A percentile compares a stretch with the other conserved stretches of the same genome.
Evolutionary conservation across 139 green algal species (phyloP).

Genomic region (Closterium sp.): DNA sequence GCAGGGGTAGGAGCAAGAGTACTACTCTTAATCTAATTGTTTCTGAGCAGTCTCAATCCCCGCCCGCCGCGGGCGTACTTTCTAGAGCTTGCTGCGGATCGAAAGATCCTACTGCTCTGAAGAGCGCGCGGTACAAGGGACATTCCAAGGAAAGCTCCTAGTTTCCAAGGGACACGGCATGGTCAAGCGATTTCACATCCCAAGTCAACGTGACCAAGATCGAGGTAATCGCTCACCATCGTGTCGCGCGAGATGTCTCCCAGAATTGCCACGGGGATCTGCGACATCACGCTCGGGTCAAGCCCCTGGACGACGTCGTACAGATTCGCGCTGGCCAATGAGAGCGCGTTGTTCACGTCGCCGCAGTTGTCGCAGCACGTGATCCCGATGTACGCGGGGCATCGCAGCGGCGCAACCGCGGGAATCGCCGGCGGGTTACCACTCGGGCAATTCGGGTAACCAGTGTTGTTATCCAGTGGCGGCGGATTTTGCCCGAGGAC

Average conservation of each 20-base stretch:
- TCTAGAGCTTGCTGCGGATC: too few species aligned
- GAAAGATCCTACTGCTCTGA: too few species aligned
- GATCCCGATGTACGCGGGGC: background rate
- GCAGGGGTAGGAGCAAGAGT: too few species aligned
- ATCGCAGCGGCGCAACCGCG: background rate
- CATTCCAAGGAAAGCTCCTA: too few species aligned
- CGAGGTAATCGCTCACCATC: background rate
- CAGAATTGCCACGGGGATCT: background rate
- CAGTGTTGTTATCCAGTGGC: background rate
- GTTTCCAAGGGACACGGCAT: too few species aligned
- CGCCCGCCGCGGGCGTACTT: too few species aligned
- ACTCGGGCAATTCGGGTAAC: background rate
- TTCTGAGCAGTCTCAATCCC: too few species aligned
- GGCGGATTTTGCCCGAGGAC: background rate
- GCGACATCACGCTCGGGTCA: background rate
- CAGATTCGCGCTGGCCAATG: background rate
- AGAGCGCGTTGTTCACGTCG: background rate
- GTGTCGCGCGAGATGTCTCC: background rate
- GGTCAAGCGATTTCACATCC: too few species aligned
- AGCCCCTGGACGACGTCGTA: background rate
- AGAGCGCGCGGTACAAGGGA: too few species aligned
- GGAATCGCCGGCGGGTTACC: background rate
- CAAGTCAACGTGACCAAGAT: too few species aligned
- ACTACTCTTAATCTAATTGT: too few species aligned
- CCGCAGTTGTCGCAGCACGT: background rate